These are phyloP conservation scores for Trichoderma polysporum DNA, from an alignment of 2,329 filamentous ascomycete genomes.

Conservation along the genomic window DNA sequence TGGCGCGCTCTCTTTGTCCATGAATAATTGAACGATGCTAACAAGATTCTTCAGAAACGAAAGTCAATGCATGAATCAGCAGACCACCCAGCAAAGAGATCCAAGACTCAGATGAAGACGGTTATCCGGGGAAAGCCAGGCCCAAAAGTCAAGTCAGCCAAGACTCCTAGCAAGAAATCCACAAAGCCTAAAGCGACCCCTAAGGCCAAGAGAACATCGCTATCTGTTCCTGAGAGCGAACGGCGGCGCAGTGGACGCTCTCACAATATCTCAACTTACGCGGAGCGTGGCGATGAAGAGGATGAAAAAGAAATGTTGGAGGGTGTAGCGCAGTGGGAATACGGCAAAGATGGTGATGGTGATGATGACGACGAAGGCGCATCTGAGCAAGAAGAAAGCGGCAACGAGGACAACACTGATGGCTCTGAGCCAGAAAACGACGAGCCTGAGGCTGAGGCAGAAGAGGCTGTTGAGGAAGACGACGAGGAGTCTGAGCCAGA, in stretches of 20 bases:
- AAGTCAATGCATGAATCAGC: constrained; percentile 53
- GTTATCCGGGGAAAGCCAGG: constrained; percentile 39
- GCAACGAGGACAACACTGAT: constrained; percentile 19
- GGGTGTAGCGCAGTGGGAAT: constrained; percentile 60
- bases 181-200: constrained; percentile 33
- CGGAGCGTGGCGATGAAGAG: constrained; percentile 56
- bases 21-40: background rate
- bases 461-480: constrained; percentile 26
- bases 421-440: constrained; percentile 19
- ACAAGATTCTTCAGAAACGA: constrained; percentile 48
- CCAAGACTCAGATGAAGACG: constrained; percentile 39
- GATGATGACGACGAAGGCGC: constrained; percentile 24
- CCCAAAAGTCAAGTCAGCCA: constrained; percentile 37
- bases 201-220: constrained; percentile 31
- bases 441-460: constrained; percentile 23
- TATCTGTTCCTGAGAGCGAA: constrained; percentile 41
- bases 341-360: constrained; percentile 32
- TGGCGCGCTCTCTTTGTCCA: background rate
- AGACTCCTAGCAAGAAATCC: constrained; percentile 37
- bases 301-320: constrained; percentile 63
- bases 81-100: constrained; percentile 44
- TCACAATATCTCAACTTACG: constrained; percentile 49
- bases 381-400: constrained; percentile 20
- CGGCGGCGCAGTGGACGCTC: constrained; percentile 58
- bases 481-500: constrained; percentile 25